phyloP scores from a whole-genome alignment of 495 filamentous ascomycete species.

The Penicillium mononematosum region DNA sequence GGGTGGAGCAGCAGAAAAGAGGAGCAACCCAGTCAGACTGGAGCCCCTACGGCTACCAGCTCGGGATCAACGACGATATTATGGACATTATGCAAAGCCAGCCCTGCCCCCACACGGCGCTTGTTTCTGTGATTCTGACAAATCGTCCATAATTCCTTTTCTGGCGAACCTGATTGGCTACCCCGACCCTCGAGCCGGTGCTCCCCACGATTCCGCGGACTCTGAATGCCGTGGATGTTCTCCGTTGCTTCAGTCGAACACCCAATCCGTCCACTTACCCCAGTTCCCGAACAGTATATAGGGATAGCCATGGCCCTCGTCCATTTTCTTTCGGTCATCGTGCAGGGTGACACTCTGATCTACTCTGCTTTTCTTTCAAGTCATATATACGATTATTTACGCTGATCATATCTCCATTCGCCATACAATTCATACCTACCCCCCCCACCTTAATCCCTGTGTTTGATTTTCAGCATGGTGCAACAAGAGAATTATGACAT shows the following conservation, averaged over 20 bases:
- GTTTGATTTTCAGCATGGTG: constrained; percentile 33
- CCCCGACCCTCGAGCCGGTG: background rate
- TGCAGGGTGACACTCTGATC: constrained; percentile 13
- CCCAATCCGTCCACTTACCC: constrained; percentile 27
- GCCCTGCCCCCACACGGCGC: constrained; percentile 12
- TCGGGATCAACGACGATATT: constrained; percentile 34
- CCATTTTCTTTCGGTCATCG: constrained; percentile 5
- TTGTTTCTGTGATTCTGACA: constrained; percentile 7
- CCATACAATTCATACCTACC: constrained; percentile 1
- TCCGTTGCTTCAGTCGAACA: constrained; percentile 24
- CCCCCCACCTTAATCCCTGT: background rate
- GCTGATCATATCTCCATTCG: constrained; percentile 1
- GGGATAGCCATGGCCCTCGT: constrained; percentile 26
- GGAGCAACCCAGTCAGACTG: background rate
- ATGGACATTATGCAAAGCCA: constrained; percentile 7
- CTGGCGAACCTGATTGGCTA: constrained; percentile 16
- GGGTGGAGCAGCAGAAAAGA: constrained; percentile 7
- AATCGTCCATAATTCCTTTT: constrained; percentile 10
- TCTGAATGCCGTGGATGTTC: constrained; percentile 43
- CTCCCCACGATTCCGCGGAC: constrained; percentile 41
- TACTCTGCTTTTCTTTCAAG: background rate
- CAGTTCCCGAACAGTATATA: constrained; percentile 34
- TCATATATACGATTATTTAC: constrained; percentile 1
- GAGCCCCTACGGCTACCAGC: constrained; percentile 3
- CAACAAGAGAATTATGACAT: constrained; percentile 60